Evolutionary conservation across 345 rosid species (phyloP), one percentile per base, ranked within the genome.

Genomic region (Syzygium jambos): DNA sequence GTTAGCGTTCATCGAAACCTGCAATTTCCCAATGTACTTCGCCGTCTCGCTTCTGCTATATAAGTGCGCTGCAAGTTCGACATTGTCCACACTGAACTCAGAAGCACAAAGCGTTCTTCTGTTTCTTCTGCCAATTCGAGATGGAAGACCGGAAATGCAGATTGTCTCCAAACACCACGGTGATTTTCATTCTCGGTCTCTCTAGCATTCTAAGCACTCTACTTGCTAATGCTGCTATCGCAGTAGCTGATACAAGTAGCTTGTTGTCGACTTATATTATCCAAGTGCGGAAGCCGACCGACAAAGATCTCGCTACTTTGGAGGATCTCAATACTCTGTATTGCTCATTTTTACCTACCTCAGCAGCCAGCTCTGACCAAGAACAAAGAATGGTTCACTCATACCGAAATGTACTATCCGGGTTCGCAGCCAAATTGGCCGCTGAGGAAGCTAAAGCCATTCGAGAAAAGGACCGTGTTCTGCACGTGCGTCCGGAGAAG

Each of bases 341-440:
- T 59, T 88, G 61, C 43, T 91, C 92, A 8, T 93, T 92, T 86
- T 56, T 92, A 77, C 92, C 92, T 29, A 49, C 57, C 34, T 22
- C 54, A 15, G 86, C 61, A 34, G 46, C 85, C 52, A 87, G 82
- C 78, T 57, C 87, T n/a, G 78, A 86, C n/a, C 13, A 9, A 54
- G 68, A 53, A 13, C 92, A 52, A 41, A 34, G 55, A 8, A 53
- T 88, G 86, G 51, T 93, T 23, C 87, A 91, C 87, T 84, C 91
- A 5, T 91, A 92, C 86, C 88, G 78, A 51, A 85, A 86, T 4
- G 92, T 87, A n/a, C 41, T 91, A 38, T 84, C 86, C 15, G 92
- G 91, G n/a, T 93, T 93, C 34, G 91, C 95, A 13, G 93, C 92
- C 46, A 90, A 87, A 65, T 85, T 93, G 85, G 91, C 89, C 4